These are phyloP conservation scores for Triangularia verruculosa DNA, from an alignment of 2,329 filamentous ascomycete genomes.

Conservation along the genomic window DNA sequence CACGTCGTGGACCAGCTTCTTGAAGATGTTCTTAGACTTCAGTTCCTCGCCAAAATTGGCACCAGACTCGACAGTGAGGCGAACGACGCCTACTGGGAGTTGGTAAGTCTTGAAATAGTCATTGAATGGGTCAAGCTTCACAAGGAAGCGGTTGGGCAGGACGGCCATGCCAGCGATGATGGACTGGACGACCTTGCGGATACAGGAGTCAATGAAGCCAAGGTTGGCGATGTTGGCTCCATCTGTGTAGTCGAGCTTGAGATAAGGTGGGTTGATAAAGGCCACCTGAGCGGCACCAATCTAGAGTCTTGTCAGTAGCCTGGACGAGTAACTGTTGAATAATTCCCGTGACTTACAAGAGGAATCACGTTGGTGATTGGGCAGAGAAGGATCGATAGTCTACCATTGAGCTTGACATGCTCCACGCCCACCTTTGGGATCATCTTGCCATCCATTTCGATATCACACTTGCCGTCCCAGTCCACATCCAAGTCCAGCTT, in stretches of 20 bases:
- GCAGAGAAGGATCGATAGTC: conserved; percentile 42
- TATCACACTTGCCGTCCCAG: conserved; percentile 46
- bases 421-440: conserved; percentile 46
- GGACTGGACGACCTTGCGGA: conserved; percentile 44
- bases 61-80: conserved; percentile 42
- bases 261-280: conserved; percentile 47
- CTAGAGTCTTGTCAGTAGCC: conserved; percentile 26
- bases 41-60: conserved; percentile 39
- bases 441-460: conserved; percentile 44
- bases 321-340: neutral
- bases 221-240: conserved; percentile 44
- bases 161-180: conserved; percentile 45
- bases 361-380: conserved; percentile 46
- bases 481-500: conserved; percentile 47
- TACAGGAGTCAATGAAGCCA: conserved; percentile 38
- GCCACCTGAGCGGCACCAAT: conserved; percentile 47
- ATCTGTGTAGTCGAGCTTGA: conserved; percentile 47
- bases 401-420: conserved; percentile 42
- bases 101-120: conserved; percentile 49
- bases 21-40: conserved; percentile 38
- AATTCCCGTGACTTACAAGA: conserved; percentile 35
- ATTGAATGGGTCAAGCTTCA: conserved; percentile 44
- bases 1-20: conserved; percentile 43
- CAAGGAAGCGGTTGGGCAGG: conserved; percentile 48
- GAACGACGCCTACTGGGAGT: conserved; percentile 41